Evolutionary conservation across 108 stramenopile genomes (phyloP).

Genomic region (Nitzschia palea): DNA sequence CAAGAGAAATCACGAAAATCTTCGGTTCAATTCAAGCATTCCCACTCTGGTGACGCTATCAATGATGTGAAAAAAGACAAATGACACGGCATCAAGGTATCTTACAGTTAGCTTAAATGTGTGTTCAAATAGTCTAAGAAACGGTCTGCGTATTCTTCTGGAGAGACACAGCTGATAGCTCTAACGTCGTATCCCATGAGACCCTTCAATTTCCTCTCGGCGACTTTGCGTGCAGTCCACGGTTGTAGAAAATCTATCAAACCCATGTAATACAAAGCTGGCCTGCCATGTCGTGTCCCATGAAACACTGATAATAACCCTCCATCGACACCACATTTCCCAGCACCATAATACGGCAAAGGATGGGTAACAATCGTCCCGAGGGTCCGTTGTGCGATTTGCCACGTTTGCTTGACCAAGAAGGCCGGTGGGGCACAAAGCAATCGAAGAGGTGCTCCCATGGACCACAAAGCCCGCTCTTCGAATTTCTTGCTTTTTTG

Average conservation of each 20-base stretch:
- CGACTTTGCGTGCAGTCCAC: slow-evolving; percentile 68
- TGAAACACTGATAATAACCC: slow-evolving; percentile 59
- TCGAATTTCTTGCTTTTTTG: neutral
- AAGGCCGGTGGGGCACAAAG: slow-evolving; percentile 34
- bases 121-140: slow-evolving; percentile 73
- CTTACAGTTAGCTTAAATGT: slow-evolving; percentile 57
- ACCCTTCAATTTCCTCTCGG: slow-evolving; percentile 74
- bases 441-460: slow-evolving; percentile 34
- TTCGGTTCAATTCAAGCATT: slow-evolving; percentile 3
- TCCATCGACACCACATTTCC: slow-evolving; percentile 68
- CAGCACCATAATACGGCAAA: slow-evolving; percentile 75
- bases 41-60: neutral
- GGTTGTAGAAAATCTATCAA: slow-evolving; percentile 92
- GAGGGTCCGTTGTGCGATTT: slow-evolving; percentile 10
- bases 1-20: slow-evolving; percentile 25
- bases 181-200: slow-evolving; percentile 60
- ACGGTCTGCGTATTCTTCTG: slow-evolving; percentile 68
- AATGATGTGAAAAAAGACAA: slow-evolving; percentile 21
- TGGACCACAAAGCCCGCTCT: slow-evolving; percentile 4
- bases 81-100: neutral
- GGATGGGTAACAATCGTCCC: slow-evolving; percentile 41
- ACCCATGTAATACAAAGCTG: slow-evolving; percentile 78
- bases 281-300: slow-evolving; percentile 57
- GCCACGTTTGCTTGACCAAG: slow-evolving; percentile 14
- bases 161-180: slow-evolving; percentile 79